phyloP scores from a whole-genome alignment of 2,329 filamentous ascomycete species.

The Fusarium sp. region DNA sequence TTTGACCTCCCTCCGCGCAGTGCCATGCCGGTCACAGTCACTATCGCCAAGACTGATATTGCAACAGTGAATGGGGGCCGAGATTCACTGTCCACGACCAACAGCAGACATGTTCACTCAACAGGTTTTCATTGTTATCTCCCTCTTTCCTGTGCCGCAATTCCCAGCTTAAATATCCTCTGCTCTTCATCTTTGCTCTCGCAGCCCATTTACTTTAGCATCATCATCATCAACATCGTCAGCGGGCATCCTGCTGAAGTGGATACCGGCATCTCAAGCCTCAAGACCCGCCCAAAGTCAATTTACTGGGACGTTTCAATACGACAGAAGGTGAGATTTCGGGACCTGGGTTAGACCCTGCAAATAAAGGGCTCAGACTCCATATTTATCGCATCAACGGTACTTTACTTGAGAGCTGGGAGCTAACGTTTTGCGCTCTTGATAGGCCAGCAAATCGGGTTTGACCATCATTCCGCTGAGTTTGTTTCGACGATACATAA shows the following conservation, averaged over 20 bases:
- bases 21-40: background rate
- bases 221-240: no score
- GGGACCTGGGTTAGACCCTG: constrained; percentile 15
- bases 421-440: constrained; percentile 18
- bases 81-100: background rate
- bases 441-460: constrained; percentile 16
- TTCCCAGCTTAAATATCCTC: background rate
- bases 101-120: background rate
- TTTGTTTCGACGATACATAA: background rate
- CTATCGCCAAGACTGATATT: background rate
- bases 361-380: constrained; percentile 17
- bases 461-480: background rate
- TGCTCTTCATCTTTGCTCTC: background rate
- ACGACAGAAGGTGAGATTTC: constrained; percentile 12
- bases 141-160: background rate
- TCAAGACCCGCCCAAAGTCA: no score
- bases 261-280: background rate
- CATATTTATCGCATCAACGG: constrained; percentile 6
- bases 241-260: background rate
- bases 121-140: background rate
- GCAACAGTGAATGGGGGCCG: background rate
- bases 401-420: constrained; percentile 1
- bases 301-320: no score
- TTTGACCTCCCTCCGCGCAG: no score
- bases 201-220: background rate